phyloP scores from a whole-genome alignment of 83 land plant genomes.

The Picea abies region DNA sequence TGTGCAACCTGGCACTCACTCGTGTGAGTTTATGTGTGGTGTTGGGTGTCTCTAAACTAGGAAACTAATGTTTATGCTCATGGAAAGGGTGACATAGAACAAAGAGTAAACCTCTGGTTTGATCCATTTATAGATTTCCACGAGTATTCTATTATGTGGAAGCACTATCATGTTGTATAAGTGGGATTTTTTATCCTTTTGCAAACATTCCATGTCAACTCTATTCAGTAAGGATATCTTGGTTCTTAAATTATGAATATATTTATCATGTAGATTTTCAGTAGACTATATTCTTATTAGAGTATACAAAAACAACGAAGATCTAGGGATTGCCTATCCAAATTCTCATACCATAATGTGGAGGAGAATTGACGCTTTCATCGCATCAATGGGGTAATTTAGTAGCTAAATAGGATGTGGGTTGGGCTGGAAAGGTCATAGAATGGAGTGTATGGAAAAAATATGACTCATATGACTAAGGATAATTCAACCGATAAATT shows the following conservation, averaged over 20 bases:
- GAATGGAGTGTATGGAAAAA: too few species aligned
- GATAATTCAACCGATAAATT: too few species aligned
- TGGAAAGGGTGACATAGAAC: slow-evolving; percentile 47
- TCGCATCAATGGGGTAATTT: too few species aligned
- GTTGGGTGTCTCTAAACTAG: too few species aligned
- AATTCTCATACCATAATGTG: too few species aligned
- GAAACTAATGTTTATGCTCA: slow-evolving; percentile 51
- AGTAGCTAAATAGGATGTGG: too few species aligned
- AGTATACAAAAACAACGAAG: slow-evolving; percentile 60
- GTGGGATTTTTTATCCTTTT: neutral
- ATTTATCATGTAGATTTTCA: slow-evolving; percentile 30
- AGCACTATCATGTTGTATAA: slow-evolving; percentile 39
- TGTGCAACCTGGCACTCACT: too few species aligned
- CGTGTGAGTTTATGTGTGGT: too few species aligned
- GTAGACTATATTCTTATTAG: slow-evolving; percentile 18
- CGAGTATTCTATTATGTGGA: slow-evolving; percentile 54
- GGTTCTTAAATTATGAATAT: neutral
- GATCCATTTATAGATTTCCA: slow-evolving; percentile 51
- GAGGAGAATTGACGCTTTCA: too few species aligned
- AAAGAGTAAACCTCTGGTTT: slow-evolving; percentile 58
- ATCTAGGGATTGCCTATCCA: neutral
- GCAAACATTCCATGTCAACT: neutral
- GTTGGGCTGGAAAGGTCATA: too few species aligned
- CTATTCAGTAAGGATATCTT: neutral
- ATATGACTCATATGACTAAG: too few species aligned